phyloP scores from a whole-genome alignment of 2,329 filamentous ascomycete species.

The Penicillium sclerotiorum region DNA sequence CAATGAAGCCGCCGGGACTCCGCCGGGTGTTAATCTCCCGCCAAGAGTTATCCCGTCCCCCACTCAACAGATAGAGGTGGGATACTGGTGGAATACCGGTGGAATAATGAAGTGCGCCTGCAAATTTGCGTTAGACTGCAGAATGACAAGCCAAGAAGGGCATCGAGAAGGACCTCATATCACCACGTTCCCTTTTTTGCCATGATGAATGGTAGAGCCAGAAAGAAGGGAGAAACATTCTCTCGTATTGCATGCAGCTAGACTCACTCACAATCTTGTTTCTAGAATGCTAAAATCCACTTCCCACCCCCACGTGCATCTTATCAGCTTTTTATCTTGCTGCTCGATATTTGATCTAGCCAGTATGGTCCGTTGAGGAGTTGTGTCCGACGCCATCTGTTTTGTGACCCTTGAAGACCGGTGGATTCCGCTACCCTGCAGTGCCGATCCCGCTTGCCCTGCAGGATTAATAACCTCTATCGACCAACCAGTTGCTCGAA shows the following conservation, averaged over 20 bases:
- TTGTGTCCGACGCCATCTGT: background rate
- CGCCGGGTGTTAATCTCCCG: background rate
- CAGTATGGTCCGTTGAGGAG: background rate
- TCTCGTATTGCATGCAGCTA: too few species aligned
- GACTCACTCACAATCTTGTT: too few species aligned
- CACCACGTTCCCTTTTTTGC: too few species aligned
- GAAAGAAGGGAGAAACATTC: too few species aligned
- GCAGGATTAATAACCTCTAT: background rate
- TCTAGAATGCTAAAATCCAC: too few species aligned
- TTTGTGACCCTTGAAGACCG: background rate
- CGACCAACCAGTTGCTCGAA: constrained; percentile 7
- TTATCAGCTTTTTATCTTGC: background rate
- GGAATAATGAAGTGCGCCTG: too few species aligned
- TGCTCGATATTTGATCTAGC: background rate
- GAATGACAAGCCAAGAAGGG: too few species aligned
- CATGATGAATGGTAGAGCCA: too few species aligned
- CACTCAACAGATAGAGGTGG: too few species aligned
- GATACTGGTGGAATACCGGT: too few species aligned
- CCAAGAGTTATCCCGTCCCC: background rate
- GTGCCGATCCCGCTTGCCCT: constrained; percentile 9
- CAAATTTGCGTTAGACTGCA: too few species aligned
- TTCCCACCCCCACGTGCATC: background rate
- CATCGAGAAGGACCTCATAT: too few species aligned
- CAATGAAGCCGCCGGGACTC: background rate
- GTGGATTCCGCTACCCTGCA: constrained; percentile 15